These are phyloP conservation scores for Salvia rosmarinus DNA, from an alignment of 257 asterid species.

Conservation along the genomic window DNA sequence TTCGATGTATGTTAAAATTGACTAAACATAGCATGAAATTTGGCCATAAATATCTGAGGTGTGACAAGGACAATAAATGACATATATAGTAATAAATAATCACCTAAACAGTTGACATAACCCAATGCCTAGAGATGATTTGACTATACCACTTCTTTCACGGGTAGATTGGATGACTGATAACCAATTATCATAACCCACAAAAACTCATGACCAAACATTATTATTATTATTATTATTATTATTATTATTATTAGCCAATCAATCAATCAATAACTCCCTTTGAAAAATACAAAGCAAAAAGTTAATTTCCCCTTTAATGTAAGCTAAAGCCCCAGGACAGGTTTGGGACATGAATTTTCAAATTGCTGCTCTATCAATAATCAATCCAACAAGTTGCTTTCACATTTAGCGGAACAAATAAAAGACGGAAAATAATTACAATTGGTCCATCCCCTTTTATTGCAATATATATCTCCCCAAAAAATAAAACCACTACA, in stretches of 20 bases:
- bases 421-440: slow-evolving; percentile 34
- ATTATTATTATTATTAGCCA: background rate
- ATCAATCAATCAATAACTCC: slow-evolving; percentile 31
- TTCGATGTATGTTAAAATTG: slow-evolving; percentile 8
- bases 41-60: slow-evolving; percentile 19
- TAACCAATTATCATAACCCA: slow-evolving; percentile 21
- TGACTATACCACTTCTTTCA: slow-evolving; percentile 34
- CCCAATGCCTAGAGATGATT: slow-evolving; percentile 31
- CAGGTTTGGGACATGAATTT: slow-evolving; percentile 30
- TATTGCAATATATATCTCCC: slow-evolving; percentile 30
- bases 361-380: slow-evolving; percentile 34
- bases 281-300: background rate
- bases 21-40: slow-evolving; percentile 7
- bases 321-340: slow-evolving; percentile 28
- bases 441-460: slow-evolving; percentile 37
- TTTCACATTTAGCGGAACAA: slow-evolving; percentile 53
- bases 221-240: too few relatives aligned
- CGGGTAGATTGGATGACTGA: slow-evolving; percentile 38
- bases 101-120: slow-evolving; percentile 37
- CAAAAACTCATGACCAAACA: slow-evolving; percentile 18
- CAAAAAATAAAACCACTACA: slow-evolving; percentile 20
- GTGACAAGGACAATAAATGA: slow-evolving; percentile 31
- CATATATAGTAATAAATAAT: slow-evolving; percentile 21
- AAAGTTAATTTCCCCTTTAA: slow-evolving; percentile 25
- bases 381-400: slow-evolving; percentile 39